Evolutionary conservation across 1,284 basidiomycete species (phyloP), one percentile per base, ranked within the genome.

Genomic region (Tausonia pullulans): DNA sequence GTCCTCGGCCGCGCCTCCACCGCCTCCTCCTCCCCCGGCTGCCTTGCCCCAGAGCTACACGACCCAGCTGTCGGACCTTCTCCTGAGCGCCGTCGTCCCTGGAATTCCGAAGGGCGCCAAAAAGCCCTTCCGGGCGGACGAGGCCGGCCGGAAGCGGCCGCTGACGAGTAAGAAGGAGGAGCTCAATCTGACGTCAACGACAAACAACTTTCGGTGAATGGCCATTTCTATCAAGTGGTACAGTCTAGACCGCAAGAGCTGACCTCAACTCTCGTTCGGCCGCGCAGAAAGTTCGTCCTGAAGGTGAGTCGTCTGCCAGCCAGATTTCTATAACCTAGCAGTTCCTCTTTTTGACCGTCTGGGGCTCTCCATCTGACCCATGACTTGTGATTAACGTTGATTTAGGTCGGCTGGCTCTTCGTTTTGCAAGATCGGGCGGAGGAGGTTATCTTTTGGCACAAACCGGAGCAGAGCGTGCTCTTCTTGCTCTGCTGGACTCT

Each of bases 371-470:
- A 54, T 16, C 14, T 54, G 13, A 54, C 52, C 27, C 27, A 27
- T 27, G 27, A 27, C 27, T 27, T 27, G 27, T 27, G 2, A 27
- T 27, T 27, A 27, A 27, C 27, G 27, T 27, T 27, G 27, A 27
- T 14, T 10, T 43, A 75, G 74, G 72, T 75, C 44, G 77, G 77
- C 49, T 74, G 74, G 40, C 61, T 78, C 7, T 77, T 78, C 68
- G 75, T 74, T 73, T 50, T 76, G 40, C 73, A 76, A 63, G 77
- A 78, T 66, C 67, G 75, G 40, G 66, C 77, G 7, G 77, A 78
- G 66, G 76, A 78, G 67, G 70, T 77, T 4, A 64, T 78, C 45
- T 77, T 74, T 66, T 78, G 77, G 77, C 70, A 74, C 49, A 76
- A 75, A 67, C 74, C 75, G 3, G 65, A 69, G 4, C 76, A 75